A percentile compares a stretch with the other conserved stretches of the same genome.
Conservation (phyloP, 2,329 filamentous ascomycete species). For the Claviceps citrina region DNA sequence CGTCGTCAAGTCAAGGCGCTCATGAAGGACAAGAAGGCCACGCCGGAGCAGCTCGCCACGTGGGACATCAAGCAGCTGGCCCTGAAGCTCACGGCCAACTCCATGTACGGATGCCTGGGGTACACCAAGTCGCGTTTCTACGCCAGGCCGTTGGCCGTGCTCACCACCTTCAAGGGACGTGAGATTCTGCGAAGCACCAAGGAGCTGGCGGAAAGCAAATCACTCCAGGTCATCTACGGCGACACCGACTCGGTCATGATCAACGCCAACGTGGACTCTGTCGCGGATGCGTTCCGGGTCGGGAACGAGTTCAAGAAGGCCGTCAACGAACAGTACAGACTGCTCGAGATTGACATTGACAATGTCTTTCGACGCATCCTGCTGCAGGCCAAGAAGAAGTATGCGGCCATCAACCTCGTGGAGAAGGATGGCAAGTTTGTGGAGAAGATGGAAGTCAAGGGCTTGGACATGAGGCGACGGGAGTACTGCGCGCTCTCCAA, state of each 20-base stretch:
- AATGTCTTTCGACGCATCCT: conserved; percentile 89
- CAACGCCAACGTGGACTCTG: conserved; percentile 91
- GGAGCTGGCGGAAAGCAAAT: conserved; percentile 79
- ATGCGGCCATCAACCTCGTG: conserved; percentile 87
- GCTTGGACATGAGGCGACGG: conserved; percentile 91
- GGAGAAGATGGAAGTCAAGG: conserved; percentile 95
- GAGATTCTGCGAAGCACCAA: conserved; percentile 95
- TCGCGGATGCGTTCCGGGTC: conserved; percentile 77
- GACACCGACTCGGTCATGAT: conserved; percentile 99
- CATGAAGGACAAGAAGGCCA: conserved; percentile 89
- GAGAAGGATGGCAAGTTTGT: conserved; percentile 78
- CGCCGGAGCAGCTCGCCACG: conserved; percentile 70
- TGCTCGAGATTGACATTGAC: conserved; percentile 95
- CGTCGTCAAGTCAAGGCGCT: conserved; percentile 85
- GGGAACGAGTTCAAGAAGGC: conserved; percentile 89
- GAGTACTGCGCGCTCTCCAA: conserved; percentile 95
- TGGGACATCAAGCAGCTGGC: conserved; percentile 98
- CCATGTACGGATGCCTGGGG: conserved; percentile 97
- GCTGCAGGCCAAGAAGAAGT: conserved; percentile 97
- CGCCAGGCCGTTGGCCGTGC: conserved; percentile 80
- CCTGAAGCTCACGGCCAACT: conserved; percentile 93
- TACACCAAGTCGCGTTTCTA: conserved; percentile 97
- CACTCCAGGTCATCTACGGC: conserved; percentile 91
- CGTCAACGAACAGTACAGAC: conserved; percentile 83
- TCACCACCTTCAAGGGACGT: conserved; percentile 93